A percentile compares a stretch with the other conserved stretches of the same genome.
Evolutionary conservation across 1,139 yeast species (phyloP).

Genomic region (Suhomyces coccinellae): DNA sequence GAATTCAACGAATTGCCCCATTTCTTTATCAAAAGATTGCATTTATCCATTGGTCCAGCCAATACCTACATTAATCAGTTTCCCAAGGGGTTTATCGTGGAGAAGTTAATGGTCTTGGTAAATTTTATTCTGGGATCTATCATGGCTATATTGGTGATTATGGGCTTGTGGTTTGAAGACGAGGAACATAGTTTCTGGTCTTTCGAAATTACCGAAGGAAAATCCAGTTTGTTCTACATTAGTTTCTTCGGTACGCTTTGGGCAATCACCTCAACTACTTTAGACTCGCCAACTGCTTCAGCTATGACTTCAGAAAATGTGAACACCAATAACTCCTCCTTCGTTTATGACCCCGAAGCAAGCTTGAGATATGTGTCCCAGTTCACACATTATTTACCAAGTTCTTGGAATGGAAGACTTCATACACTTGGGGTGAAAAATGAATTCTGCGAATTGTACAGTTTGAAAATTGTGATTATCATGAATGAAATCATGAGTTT

Average conservation of each 20-base stretch:
- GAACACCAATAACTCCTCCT: conserved; percentile 28
- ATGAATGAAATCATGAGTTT: conserved; percentile 78
- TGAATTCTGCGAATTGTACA: conserved; percentile 79
- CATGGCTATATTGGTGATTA: conserved; percentile 79
- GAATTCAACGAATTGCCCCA: conserved; percentile 94
- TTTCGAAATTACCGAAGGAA: conserved; percentile 80
- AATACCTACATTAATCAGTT: conserved; percentile 84
- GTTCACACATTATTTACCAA: conserved; percentile 88
- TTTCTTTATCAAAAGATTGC: conserved; percentile 75
- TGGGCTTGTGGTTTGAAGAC: conserved; percentile 81
- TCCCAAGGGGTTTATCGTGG: conserved; percentile 69
- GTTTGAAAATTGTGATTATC: conserved; percentile 70
- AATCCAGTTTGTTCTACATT: conserved; percentile 81
- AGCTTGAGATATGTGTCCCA: conserved; percentile 75
- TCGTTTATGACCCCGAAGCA: conserved; percentile 86
- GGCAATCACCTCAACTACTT: conserved; percentile 53
- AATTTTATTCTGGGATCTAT: conserved; percentile 87
- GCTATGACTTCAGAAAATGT: conserved; percentile 18
- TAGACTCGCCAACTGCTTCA: conserved; percentile 27
- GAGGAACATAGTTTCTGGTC: conserved; percentile 77
- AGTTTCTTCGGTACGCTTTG: conserved; percentile 82
- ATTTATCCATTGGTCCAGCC: conserved; percentile 76
- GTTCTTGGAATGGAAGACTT: conserved; percentile 77
- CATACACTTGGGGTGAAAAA: conserved; percentile 82
- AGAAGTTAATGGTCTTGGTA: conserved; percentile 57